Evolutionary conservation across 495 filamentous ascomycete genomes (phyloP).

Genomic region (Cairneyella variabilis): DNA sequence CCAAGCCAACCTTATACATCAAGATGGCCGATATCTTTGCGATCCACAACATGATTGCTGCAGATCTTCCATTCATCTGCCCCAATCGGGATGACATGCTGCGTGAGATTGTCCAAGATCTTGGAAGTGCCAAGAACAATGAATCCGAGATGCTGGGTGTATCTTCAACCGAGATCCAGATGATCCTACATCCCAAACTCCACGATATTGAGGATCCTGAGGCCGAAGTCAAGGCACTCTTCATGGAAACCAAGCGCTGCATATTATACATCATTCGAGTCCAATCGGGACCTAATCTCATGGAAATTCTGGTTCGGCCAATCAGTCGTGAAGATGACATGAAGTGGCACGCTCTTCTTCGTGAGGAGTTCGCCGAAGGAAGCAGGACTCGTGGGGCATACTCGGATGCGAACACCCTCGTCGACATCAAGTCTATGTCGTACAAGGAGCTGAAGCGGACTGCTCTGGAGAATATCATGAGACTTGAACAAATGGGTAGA

Average conservation of each 20-base stretch:
- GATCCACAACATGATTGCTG: constrained; percentile 82
- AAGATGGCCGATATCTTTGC: constrained; percentile 98
- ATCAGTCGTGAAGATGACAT: constrained; percentile 84
- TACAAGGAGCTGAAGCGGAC: constrained; percentile 91
- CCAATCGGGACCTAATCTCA: constrained; percentile 84
- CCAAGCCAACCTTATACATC: constrained; percentile 94
- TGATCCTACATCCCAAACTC: constrained; percentile 87
- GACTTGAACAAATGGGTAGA: constrained; percentile 76
- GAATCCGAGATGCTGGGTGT: constrained; percentile 88
- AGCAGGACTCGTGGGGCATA: constrained; percentile 77
- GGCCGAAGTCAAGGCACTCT: constrained; percentile 82
- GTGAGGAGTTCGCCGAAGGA: constrained; percentile 72
- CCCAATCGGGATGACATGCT: constrained; percentile 81
- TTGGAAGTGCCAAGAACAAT: constrained; percentile 92
- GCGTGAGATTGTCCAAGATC: constrained; percentile 84
- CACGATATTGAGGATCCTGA: constrained; percentile 92
- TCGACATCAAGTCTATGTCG: constrained; percentile 84
- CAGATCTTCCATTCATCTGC: constrained; percentile 72
- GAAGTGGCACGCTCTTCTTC: constrained; percentile 76
- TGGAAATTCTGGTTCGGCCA: constrained; percentile 92
- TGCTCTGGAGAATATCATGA: constrained; percentile 90
- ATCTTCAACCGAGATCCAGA: constrained; percentile 82
- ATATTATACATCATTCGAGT: constrained; percentile 97
- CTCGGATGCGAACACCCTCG: constrained; percentile 78
- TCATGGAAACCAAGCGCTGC: constrained; percentile 97